Evolutionary conservation across 1,284 basidiomycete genomes (phyloP).

Genomic region (Tilletiaria anomala): DNA sequence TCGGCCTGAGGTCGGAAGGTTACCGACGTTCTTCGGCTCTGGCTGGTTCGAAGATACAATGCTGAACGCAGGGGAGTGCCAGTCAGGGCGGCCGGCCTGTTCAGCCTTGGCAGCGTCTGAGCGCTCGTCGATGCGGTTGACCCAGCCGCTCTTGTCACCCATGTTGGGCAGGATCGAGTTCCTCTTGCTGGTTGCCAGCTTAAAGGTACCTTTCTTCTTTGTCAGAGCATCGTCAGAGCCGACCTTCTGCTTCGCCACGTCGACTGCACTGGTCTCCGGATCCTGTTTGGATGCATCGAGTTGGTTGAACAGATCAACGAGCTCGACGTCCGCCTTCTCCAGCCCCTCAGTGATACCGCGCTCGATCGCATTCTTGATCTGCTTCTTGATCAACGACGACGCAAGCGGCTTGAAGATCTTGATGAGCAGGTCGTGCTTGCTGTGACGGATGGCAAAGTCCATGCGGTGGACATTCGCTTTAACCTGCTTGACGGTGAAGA

Average conservation of each 20-base stretch:
- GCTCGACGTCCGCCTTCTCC: slow-evolving; percentile 72
- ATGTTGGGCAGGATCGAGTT: slow-evolving; percentile 42
- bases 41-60: slow-evolving; percentile 21
- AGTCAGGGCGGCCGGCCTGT: slow-evolving; percentile 45
- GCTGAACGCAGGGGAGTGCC: slow-evolving; percentile 54
- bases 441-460: slow-evolving; percentile 78
- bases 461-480: slow-evolving; percentile 67
- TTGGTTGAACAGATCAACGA: slow-evolving; percentile 60
- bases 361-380: slow-evolving; percentile 68
- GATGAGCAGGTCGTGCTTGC: slow-evolving; percentile 79
- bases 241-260: slow-evolving; percentile 57
- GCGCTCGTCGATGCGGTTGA: slow-evolving; percentile 52
- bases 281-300: slow-evolving; percentile 44
- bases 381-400: slow-evolving; percentile 61
- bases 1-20: slow-evolving; percentile 13
- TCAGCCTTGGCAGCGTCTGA: slow-evolving; percentile 43
- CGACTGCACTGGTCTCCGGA: slow-evolving; percentile 38
- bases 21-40: slow-evolving; percentile 10
- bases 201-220: slow-evolving; percentile 27
- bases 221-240: slow-evolving; percentile 37
- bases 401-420: slow-evolving; percentile 51
- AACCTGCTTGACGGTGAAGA: slow-evolving; percentile 66
- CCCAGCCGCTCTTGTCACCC: slow-evolving; percentile 58
- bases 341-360: slow-evolving; percentile 64
- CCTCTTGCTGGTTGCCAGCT: slow-evolving; percentile 29